Percentiles rank a stretch among this genome's conserved stretches.
Conservation (phyloP, 2,329 filamentous ascomycete species). For the Penicillium sp. region DNA sequence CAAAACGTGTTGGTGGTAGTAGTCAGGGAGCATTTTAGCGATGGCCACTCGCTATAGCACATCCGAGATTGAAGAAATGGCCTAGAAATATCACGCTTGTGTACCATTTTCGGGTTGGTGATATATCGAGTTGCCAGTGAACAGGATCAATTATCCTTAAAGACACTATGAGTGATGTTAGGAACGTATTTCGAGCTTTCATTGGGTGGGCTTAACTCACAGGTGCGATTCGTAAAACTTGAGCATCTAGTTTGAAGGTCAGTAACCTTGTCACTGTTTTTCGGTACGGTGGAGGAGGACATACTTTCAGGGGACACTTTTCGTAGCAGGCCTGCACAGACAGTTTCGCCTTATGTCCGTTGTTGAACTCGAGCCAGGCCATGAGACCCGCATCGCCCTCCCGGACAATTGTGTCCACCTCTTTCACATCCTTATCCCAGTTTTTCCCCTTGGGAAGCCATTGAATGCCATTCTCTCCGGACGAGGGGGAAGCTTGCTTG, state of each 20-base stretch:
- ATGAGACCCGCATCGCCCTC: conserved; percentile 37
- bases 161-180: conserved; percentile 33
- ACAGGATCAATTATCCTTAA: conserved; percentile 32
- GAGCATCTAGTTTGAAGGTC: conserved; percentile 42
- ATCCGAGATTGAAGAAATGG: not conserved
- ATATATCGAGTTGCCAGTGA: not conserved
- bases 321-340: conserved; percentile 44
- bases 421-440: conserved; percentile 46
- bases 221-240: conserved; percentile 51
- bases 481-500: conserved; percentile 4
- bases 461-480: conserved; percentile 21
- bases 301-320: conserved; percentile 45
- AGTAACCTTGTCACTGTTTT: conserved; percentile 6
- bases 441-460: conserved; percentile 45
- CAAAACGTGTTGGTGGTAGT: not conserved
- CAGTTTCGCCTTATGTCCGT: conserved; percentile 46
- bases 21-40: not conserved
- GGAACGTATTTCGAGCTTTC: not conserved
- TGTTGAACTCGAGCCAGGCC: conserved; percentile 46
- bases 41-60: not conserved
- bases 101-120: not conserved
- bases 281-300: not conserved
- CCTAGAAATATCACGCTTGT: not conserved
- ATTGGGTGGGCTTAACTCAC: conserved; percentile 32
- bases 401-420: conserved; percentile 46